Conservation (phyloP, 2,329 filamentous ascomycete species). For the Cucurbitaria berberidis region DNA sequence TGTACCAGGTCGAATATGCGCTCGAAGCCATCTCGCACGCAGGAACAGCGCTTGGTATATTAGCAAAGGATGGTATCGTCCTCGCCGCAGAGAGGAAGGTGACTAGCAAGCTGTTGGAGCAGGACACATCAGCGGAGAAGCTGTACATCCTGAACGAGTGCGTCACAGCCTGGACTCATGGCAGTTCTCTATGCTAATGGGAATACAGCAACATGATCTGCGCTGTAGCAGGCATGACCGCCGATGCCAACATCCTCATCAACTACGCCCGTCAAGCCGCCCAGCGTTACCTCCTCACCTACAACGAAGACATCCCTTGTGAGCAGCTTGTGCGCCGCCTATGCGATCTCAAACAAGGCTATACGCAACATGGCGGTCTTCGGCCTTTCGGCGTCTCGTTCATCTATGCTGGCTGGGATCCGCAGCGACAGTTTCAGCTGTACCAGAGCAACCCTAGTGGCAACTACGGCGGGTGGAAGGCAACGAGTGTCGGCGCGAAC, state of each 20-base stretch:
- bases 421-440: conserved; percentile 94
- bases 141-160: conserved; percentile 99
- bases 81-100: conserved; percentile 98
- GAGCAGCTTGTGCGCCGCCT: conserved; percentile 96
- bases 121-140: conserved; percentile 99
- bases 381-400: conserved; percentile 98
- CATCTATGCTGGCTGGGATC: conserved; percentile 99
- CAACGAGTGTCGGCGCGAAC: conserved; percentile 96
- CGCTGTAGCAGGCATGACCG: conserved; percentile 98
- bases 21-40: conserved; percentile 98
- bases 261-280: conserved; percentile 98
- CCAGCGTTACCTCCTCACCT: conserved; percentile 96
- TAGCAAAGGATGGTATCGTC: conserved; percentile 98
- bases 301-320: conserved; percentile 99
- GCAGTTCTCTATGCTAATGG: conserved; percentile 7
- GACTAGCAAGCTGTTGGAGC: conserved; percentile 97
- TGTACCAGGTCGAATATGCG: conserved; percentile 99
- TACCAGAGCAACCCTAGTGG: conserved; percentile 99
- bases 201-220: conserved; percentile 94
- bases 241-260: conserved; percentile 99
- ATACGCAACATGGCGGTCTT: conserved; percentile 98
- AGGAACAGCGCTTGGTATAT: conserved; percentile 93
- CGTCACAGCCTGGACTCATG: conserved; percentile 37
- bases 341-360: conserved; percentile 98
- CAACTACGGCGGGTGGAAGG: conserved; percentile 99